Conservation (phyloP, 768 basidiomycete species). For the Leccinellum rugosiceps region DNA sequence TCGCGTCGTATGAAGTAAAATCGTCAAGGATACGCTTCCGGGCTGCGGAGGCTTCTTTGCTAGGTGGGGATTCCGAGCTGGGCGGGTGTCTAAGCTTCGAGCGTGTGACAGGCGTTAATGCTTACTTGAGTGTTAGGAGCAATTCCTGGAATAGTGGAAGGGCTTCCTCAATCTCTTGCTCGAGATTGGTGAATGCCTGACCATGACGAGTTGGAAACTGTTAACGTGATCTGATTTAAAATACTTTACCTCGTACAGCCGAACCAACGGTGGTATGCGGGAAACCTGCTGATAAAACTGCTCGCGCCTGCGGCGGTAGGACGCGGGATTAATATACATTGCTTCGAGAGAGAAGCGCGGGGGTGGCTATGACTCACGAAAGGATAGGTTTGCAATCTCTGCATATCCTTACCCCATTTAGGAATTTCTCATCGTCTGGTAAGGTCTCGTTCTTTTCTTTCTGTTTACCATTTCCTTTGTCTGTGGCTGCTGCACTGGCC, state of each 20-base stretch:
- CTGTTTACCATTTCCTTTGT: constrained; percentile 26
- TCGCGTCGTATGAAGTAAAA: constrained; percentile 84
- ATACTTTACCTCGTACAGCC: constrained; percentile 62
- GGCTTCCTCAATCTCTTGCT: constrained; percentile 86
- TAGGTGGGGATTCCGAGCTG: constrained; percentile 49
- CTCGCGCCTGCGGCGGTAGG: constrained; percentile 51
- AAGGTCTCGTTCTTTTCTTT: constrained; percentile 37
- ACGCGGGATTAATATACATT: background rate
- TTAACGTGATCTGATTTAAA: background rate
- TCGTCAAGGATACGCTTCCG: constrained; percentile 83
- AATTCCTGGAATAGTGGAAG: constrained; percentile 90
- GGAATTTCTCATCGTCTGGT: constrained; percentile 75
- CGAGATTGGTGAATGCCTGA: constrained; percentile 68
- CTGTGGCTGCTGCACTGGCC: constrained; percentile 13
- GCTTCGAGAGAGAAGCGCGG: background rate
- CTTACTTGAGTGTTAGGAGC: constrained; percentile 63
- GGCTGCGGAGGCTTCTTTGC: constrained; percentile 62
- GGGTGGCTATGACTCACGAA: constrained; percentile 52
- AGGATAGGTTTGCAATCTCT: constrained; percentile 77
- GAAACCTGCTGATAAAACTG: constrained; percentile 70
- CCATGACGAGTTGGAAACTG: background rate
- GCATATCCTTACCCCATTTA: constrained; percentile 88
- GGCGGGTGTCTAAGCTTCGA: background rate
- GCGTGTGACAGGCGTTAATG: constrained; percentile 9
- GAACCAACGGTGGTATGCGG: constrained; percentile 57